Percentiles rank a stretch among this genome's conserved stretches.
Evolutionary conservation across 73 alveolate species (phyloP).

Genomic region (Paramecium pentaurelia): DNA sequence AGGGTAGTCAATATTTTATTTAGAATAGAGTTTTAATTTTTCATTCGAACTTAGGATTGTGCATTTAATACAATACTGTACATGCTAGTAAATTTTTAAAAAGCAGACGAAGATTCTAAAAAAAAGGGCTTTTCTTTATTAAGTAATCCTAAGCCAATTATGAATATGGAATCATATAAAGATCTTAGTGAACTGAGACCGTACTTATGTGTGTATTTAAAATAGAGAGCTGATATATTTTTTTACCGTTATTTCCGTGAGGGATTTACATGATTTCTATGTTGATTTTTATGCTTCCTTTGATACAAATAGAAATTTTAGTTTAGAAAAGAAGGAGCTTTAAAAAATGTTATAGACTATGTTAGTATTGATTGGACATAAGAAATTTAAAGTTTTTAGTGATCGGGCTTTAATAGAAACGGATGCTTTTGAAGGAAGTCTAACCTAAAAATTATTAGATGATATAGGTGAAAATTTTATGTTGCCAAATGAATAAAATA

Average conservation of each 20-base stretch:
- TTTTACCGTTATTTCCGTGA: slow-evolving; percentile 7
- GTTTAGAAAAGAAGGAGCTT: neutral
- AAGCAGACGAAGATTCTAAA: neutral
- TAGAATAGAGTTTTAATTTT: neutral
- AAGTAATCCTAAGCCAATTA: neutral
- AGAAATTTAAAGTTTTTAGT: slow-evolving; percentile 8
- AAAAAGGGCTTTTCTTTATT: neutral
- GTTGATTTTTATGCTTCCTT: slow-evolving; percentile 36
- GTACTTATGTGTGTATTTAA: neutral
- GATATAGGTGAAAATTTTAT: neutral
- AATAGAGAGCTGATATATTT: neutral
- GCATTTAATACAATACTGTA: neutral
- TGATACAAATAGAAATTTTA: slow-evolving; percentile 17
- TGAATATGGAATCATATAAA: neutral
- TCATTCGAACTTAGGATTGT: neutral
- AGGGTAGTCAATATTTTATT: neutral
- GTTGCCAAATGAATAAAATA: neutral
- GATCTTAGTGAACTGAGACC: neutral
- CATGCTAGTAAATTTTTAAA: neutral
- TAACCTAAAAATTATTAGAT: neutral
- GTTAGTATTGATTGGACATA: neutral
- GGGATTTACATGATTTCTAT: slow-evolving; percentile 26
- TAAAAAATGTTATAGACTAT: neutral
- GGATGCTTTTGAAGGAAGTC: neutral
- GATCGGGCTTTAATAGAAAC: neutral